Conservation (phyloP, 257 asterid genomes). For the Echites panduratus region DNA sequence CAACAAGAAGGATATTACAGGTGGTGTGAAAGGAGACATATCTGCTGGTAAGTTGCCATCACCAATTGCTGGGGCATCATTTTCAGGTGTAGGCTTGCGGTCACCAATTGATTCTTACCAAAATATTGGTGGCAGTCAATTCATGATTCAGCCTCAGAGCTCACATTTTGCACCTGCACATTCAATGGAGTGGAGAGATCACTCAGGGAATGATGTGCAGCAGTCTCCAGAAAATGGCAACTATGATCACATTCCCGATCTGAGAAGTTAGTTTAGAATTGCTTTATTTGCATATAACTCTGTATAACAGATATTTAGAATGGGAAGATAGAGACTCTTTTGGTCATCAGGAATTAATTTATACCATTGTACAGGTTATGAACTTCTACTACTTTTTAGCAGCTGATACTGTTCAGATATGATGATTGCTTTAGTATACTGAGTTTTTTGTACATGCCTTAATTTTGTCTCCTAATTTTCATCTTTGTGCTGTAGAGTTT, state of each 20-base stretch:
- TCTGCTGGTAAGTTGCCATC: constrained; percentile 35
- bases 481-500: not conserved
- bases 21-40: constrained; percentile 28
- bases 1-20: constrained; percentile 30
- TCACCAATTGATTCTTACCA: constrained; percentile 41
- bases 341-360: constrained; percentile 11
- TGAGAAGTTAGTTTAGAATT: constrained; percentile 13
- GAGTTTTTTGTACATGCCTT: not conserved
- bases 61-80: constrained; percentile 36
- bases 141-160: constrained; percentile 30
- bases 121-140: constrained; percentile 38
- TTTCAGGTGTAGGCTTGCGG: constrained; percentile 34
- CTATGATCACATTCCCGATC: constrained; percentile 32
- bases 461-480: not conserved
- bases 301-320: constrained; percentile 17
- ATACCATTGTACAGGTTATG: constrained; percentile 33
- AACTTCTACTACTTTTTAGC: constrained; percentile 11
- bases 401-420: not conserved
- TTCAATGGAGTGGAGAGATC: constrained; percentile 39
- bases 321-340: constrained; percentile 16
- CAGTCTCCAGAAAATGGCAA: constrained; percentile 47
- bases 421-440: not conserved
- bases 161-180: constrained; percentile 34
- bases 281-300: constrained; percentile 13
- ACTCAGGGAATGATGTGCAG: constrained; percentile 31